These are phyloP conservation scores for Amphichorda felina DNA, from an alignment of 2,329 filamentous ascomycete genomes.

Conservation along the genomic window DNA sequence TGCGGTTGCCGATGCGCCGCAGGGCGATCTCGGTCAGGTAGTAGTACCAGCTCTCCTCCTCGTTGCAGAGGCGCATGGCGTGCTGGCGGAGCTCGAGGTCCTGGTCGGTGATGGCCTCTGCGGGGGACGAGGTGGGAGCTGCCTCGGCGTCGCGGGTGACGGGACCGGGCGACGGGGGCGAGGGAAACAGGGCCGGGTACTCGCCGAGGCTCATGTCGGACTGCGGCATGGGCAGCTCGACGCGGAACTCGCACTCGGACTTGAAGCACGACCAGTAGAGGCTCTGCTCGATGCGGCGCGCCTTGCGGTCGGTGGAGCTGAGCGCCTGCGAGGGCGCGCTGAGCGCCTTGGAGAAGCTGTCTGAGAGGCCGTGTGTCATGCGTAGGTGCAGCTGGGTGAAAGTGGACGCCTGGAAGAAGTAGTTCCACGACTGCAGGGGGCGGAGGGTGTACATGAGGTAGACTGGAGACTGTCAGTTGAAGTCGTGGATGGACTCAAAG, in stretches of 20 bases:
- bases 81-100: conserved; percentile 8
- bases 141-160: conserved; percentile 2
- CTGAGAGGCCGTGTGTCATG: conserved; percentile 8
- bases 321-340: conserved; percentile 1
- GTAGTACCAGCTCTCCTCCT: conserved; percentile 29
- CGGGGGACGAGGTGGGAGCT: not conserved
- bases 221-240: conserved; percentile 23
- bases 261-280: conserved; percentile 31
- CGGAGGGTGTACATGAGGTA: conserved; percentile 26
- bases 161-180: conserved; percentile 11
- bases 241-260: conserved; percentile 25
- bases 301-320: conserved; percentile 6
- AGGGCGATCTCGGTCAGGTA: conserved; percentile 29
- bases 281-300: conserved; percentile 21
- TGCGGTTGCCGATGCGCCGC: conserved; percentile 26
- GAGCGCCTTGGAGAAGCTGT: conserved; percentile 5
- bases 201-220: conserved; percentile 19
- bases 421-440: conserved; percentile 23
- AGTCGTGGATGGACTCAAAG: conserved; percentile 6
- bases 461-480: conserved; percentile 9
- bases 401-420: conserved; percentile 16
- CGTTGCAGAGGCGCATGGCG: conserved; percentile 9
- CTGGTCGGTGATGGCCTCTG: conserved; percentile 4
- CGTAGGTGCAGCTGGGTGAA: conserved; percentile 21
- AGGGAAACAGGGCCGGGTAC: conserved; percentile 18